These are phyloP conservation scores for Guillardia theta DNA, from an alignment of 78 protist species.

Conservation along the genomic window DNA sequence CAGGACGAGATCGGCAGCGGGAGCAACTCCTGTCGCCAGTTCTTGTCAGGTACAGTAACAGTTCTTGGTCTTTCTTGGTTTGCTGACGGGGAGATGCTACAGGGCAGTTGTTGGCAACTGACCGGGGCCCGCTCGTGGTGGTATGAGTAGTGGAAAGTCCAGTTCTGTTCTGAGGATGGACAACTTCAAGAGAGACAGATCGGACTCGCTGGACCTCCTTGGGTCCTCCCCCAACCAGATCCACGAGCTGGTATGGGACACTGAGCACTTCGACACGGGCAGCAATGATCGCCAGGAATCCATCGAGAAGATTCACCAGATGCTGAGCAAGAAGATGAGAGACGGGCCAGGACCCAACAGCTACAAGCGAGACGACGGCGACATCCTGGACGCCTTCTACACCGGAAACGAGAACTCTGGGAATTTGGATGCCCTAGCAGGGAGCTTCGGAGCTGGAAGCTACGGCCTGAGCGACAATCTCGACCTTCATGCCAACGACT, in stretches of 20 bases:
- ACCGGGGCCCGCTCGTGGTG: too few species aligned
- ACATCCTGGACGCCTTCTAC: neutral
- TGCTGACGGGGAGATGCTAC: too few species aligned
- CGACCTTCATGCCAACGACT: too few species aligned
- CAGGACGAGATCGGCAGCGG: too few species aligned
- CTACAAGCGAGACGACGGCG: constrained; percentile 2
- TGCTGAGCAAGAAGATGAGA: neutral
- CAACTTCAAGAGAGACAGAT: neutral
- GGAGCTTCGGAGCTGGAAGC: too few species aligned
- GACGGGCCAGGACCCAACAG: neutral
- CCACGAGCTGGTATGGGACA: neutral
- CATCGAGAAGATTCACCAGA: neutral
- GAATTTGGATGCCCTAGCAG: neutral
- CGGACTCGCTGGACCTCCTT: neutral
- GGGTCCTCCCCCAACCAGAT: neutral
- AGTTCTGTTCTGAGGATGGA: neutral
- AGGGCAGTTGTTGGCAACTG: too few species aligned
- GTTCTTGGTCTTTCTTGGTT: too few species aligned
- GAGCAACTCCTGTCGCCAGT: too few species aligned
- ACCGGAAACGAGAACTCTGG: neutral
- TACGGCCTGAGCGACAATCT: too few species aligned
- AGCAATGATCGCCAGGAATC: neutral
- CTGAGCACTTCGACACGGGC: neutral
- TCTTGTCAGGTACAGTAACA: too few species aligned
- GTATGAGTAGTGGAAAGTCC: neutral